These are phyloP conservation scores for Penicillium dipodomyicola DNA, from an alignment of 495 filamentous ascomycete genomes.

Conservation along the genomic window DNA sequence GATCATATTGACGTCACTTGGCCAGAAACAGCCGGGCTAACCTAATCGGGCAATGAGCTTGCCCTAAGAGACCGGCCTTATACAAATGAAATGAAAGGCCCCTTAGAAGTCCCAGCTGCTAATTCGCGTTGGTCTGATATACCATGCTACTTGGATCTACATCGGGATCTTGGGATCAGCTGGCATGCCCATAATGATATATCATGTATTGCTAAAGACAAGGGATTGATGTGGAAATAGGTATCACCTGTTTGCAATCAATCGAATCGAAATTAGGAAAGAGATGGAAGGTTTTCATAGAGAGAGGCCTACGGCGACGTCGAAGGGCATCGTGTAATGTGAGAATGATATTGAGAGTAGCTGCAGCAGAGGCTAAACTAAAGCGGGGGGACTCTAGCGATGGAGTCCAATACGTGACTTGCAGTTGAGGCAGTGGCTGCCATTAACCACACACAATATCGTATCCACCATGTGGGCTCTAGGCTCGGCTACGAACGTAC, in stretches of 20 bases:
- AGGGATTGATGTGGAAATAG: neutral
- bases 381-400: too few relatives aligned
- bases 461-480: conserved; percentile 49
- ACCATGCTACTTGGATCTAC: neutral
- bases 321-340: too few relatives aligned
- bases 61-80: conserved; percentile 5
- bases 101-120: neutral
- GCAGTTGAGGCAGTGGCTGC: conserved; percentile 71
- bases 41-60: conserved; percentile 23
- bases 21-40: conserved; percentile 13
- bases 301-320: too few relatives aligned
- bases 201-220: neutral
- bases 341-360: too few relatives aligned
- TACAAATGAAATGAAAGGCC: neutral
- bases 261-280: too few relatives aligned
- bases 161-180: neutral
- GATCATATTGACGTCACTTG: conserved; percentile 42
- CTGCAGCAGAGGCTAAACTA: too few relatives aligned
- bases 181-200: too few relatives aligned
- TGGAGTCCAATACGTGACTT: conserved; percentile 65
- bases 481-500: conserved; percentile 43
- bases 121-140: neutral
- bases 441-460: conserved; percentile 75
- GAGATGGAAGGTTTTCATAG: too few relatives aligned
- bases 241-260: too few relatives aligned